These are phyloP conservation scores for Lentinula detonsa DNA, from an alignment of 768 basidiomycete species.

Conservation along the genomic window DNA sequence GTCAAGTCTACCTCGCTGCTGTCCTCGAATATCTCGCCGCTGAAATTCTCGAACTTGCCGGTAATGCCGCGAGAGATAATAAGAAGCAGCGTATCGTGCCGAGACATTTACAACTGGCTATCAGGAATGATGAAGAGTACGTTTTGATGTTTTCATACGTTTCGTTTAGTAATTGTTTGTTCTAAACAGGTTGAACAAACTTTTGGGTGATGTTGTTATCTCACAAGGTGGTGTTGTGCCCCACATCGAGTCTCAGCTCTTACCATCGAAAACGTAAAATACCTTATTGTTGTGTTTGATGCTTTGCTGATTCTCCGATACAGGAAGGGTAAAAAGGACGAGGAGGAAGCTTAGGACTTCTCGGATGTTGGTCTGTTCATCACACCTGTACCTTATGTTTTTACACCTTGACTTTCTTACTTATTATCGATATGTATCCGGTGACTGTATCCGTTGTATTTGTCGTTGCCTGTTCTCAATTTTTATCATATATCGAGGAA, in stretches of 20 bases:
- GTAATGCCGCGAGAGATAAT: slow-evolving; percentile 60
- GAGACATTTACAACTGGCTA: slow-evolving; percentile 71
- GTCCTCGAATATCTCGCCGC: slow-evolving; percentile 6
- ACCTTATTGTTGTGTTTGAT: background rate
- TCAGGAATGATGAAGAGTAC: slow-evolving; percentile 66
- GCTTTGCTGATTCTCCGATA: background rate
- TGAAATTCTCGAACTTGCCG: slow-evolving; percentile 42
- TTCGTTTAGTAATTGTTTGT: background rate
- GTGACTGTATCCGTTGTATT: slow-evolving; percentile 2
- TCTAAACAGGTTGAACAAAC: slow-evolving; percentile 44
- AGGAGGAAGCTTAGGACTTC: background rate
- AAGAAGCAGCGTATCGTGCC: slow-evolving; percentile 78
- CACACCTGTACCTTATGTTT: background rate
- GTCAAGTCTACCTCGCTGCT: slow-evolving; percentile 3
- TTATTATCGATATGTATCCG: background rate
- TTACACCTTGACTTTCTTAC: background rate
- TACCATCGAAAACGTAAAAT: slow-evolving; percentile 20
- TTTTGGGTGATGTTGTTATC: slow-evolving; percentile 64
- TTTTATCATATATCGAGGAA: too few relatives aligned
- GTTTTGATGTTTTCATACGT: slow-evolving; percentile 7
- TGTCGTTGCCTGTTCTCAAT: background rate
- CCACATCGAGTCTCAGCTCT: slow-evolving; percentile 33
- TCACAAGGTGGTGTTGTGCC: slow-evolving; percentile 67
- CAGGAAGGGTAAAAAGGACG: slow-evolving; percentile 8
- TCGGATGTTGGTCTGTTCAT: background rate